Base-by-base conservation (phyloP, 2,329 filamentous ascomycete genomes). In the Xenoacremonium recifei region DNA sequence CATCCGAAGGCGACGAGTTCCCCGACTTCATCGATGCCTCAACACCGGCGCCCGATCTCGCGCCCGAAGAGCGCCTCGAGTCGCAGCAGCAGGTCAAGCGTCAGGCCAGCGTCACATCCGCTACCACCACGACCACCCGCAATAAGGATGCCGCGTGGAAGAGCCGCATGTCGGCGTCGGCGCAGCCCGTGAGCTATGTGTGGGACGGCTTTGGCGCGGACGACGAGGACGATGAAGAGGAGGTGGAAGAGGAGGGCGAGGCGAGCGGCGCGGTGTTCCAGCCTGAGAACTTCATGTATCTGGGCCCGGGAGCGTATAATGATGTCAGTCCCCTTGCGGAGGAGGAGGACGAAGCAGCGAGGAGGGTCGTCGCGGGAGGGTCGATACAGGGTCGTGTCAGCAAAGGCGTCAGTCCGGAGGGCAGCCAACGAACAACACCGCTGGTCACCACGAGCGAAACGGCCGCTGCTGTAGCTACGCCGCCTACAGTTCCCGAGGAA, bases 1-100 rank as follows among this genome's bases (percentile, higher is more conserved):
- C 78, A 5, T 69, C 68, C 32, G 69, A 73, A 5, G 78, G 77
- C 48, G 78, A 82, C 52, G 78, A 81, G 61, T 82, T 75, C 39
- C 76, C 77, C 35, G 72, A 77, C 51, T 76, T 69, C 50, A 54
- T 75, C 46, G 67, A 69, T 42, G 61, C 63, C 15, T 58, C 58
- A 18, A 55, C 62, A 10, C 64, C 68, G 0, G 60, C 55, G 1
- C 65, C 68, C 3, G 62, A 64, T 19, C 63, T 79, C 2, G 65
- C 69, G 1, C 76, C 76, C n/a, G 75, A 79, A 49, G 75, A 79
- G 52, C 68, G 63, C 38, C 68, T 77, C 15, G 73, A 73, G 50
- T 76, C 73, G 49, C 73, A 77, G 50, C 71, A 73, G 50, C 72
- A 78, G 55, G 45, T 72, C 20, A 70, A 64, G 40, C 65, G 70